Percentiles rank a stretch among this genome's conserved stretches.
These are phyloP conservation scores for Mangifera indica DNA, from an alignment of 345 rosid genomes.

Conservation along the genomic window DNA sequence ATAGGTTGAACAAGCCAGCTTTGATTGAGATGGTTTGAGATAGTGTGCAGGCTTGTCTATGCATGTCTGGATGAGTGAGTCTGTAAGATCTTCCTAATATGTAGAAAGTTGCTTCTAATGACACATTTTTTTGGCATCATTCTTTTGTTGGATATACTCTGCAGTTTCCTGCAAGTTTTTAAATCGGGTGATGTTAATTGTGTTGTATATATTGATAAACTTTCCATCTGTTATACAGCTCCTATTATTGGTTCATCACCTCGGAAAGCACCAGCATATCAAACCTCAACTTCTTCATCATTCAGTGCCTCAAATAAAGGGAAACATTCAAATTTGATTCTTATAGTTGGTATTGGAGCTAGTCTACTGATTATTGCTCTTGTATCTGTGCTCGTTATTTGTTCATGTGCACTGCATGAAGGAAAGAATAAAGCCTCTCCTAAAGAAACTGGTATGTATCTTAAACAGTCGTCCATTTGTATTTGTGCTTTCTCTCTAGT, in stretches of 20 bases:
- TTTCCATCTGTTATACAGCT: constrained; percentile 52
- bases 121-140: no score
- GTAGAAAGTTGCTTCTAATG: not conserved
- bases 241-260: constrained; percentile 61
- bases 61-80: not conserved
- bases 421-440: constrained; percentile 53
- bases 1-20: not conserved
- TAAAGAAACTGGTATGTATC: constrained; percentile 54
- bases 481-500: constrained; percentile 4
- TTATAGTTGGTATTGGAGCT: constrained; percentile 64
- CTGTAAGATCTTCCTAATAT: not conserved
- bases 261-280: constrained; percentile 44
- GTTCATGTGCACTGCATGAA: constrained; percentile 53
- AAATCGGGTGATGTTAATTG: not conserved
- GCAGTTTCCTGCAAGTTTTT: not conserved
- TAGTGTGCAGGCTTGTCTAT: not conserved
- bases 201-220: constrained; percentile 10
- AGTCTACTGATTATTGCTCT: constrained; percentile 57
- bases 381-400: constrained; percentile 57
- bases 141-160: no score
- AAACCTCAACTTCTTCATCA: constrained; percentile 44
- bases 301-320: constrained; percentile 41
- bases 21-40: no score
- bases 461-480: constrained; percentile 18
- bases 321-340: constrained; percentile 57